phyloP scores from a whole-genome alignment of 2,329 filamentous ascomycete species.

The Aspergillus costaricaensis region DNA sequence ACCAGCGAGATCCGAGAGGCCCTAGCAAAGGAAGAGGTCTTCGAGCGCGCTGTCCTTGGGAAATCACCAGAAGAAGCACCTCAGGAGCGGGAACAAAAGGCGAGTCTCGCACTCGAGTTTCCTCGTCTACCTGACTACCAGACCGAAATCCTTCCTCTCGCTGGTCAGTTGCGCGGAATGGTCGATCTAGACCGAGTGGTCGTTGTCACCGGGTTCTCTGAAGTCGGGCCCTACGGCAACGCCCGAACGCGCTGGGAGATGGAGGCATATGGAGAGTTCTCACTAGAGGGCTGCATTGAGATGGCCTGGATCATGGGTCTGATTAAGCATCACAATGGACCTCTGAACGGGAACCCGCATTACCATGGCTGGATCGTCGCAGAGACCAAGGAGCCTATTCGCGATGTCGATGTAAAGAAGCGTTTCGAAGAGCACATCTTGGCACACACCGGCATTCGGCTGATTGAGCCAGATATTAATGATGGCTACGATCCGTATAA shows the following conservation, averaged over 20 bases:
- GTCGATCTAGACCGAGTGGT: constrained; percentile 7
- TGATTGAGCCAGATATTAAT: constrained; percentile 57
- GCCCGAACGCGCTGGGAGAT: constrained; percentile 12
- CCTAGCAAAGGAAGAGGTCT: neutral
- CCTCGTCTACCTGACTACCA: constrained; percentile 6
- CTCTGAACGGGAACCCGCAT: neutral
- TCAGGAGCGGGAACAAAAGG: neutral
- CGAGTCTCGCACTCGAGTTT: neutral
- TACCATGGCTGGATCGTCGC: constrained; percentile 8
- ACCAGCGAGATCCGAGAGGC: neutral
- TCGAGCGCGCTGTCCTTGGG: neutral
- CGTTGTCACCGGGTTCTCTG: constrained; percentile 8
- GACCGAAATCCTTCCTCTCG: neutral
- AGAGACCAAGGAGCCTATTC: constrained; percentile 1
- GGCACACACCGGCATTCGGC: constrained; percentile 89
- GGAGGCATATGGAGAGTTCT: constrained; percentile 10
- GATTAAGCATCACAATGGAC: neutral
- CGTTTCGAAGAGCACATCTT: constrained; percentile 58
- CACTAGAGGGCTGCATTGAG: constrained; percentile 8
- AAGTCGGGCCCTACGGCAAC: constrained; percentile 11
- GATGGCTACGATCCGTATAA: constrained; percentile 71
- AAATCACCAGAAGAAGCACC: neutral
- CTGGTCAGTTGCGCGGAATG: neutral
- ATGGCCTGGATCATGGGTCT: constrained; percentile 15
- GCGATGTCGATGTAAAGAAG: constrained; percentile 5